A percentile compares a stretch with the other conserved stretches of the same genome.
phyloP scores from a whole-genome alignment of 108 stramenopile genomes.

The Halocafeteria seosinensis region DNA sequence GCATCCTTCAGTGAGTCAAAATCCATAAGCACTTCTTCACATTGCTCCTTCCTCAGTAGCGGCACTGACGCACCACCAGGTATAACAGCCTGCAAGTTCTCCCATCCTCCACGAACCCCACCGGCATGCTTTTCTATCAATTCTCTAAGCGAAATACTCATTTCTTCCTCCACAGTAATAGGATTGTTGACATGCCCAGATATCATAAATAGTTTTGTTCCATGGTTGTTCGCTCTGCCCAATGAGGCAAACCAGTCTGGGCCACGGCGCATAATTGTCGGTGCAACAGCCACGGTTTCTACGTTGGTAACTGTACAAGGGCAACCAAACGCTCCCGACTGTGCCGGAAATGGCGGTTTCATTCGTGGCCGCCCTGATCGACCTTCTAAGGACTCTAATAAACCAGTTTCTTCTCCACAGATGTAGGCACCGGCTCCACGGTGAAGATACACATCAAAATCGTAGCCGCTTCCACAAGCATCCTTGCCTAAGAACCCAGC shows the following conservation, averaged over 20 bases:
- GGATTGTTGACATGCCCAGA: constrained; percentile 98
- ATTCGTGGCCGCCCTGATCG: constrained; percentile 85
- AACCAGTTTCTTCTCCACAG: constrained; percentile 98
- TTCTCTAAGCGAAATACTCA: constrained; percentile 91
- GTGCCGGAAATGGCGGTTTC: constrained; percentile 98
- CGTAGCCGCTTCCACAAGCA: constrained; percentile 91
- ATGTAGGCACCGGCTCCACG: constrained; percentile 98
- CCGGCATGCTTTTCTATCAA: constrained; percentile 96
- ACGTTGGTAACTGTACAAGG: constrained; percentile 99
- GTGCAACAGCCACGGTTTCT: constrained; percentile 91
- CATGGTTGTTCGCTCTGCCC: constrained; percentile 84
- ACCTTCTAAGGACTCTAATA: constrained; percentile 91
- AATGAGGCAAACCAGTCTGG: constrained; percentile 88
- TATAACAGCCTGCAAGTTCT: constrained; percentile 91
- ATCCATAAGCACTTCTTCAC: constrained; percentile 86
- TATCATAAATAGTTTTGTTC: constrained; percentile 95
- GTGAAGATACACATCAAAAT: constrained; percentile 98
- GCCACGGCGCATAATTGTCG: constrained; percentile 91
- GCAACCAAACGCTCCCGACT: constrained; percentile 93
- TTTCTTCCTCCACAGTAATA: constrained; percentile 93
- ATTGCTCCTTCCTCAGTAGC: constrained; percentile 77
- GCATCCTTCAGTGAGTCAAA: constrained; percentile 86
- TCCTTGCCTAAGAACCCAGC: constrained; percentile 88
- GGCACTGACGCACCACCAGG: constrained; percentile 98
- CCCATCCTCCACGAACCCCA: constrained; percentile 97